Conservation (phyloP, 2,329 filamentous ascomycete species). For the Pseudodiploospora longispora region DNA sequence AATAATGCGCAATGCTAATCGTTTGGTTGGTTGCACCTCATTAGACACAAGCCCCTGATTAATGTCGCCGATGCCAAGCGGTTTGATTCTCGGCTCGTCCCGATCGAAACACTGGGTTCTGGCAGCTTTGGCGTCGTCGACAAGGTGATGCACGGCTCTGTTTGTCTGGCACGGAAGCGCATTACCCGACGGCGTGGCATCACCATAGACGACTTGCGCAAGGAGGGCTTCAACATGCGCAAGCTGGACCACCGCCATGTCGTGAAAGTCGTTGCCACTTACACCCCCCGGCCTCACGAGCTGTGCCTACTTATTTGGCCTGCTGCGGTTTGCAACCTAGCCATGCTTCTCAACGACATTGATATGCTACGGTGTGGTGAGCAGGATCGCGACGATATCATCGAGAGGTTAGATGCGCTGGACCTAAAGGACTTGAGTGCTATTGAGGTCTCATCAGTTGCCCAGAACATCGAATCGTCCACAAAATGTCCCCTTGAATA, state of each 20-base stretch:
- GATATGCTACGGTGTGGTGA: constrained; percentile 30
- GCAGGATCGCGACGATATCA: constrained; percentile 32
- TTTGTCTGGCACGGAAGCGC: constrained; percentile 38
- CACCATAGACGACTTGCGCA: constrained; percentile 32
- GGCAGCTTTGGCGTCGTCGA: constrained; percentile 38
- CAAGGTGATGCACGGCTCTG: constrained; percentile 31
- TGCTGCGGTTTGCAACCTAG: constrained; percentile 37
- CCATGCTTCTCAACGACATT: constrained; percentile 34
- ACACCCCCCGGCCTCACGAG: constrained; percentile 30
- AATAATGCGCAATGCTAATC: neutral
- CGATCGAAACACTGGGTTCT: constrained; percentile 30
- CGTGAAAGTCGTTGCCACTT: constrained; percentile 39
- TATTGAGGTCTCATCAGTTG: constrained; percentile 20
- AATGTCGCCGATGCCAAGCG: constrained; percentile 23
- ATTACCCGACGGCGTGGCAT: constrained; percentile 28
- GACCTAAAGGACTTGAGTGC: constrained; percentile 29
- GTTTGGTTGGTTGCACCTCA: neutral
- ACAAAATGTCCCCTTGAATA: constrained; percentile 31
- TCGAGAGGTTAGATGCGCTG: constrained; percentile 28
- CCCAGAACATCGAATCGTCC: constrained; percentile 13
- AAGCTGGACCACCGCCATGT: constrained; percentile 40
- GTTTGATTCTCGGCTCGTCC: constrained; percentile 24
- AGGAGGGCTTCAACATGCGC: constrained; percentile 40
- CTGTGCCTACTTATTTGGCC: constrained; percentile 40
- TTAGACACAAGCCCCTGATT: constrained; percentile 22